Evolutionary conservation across 306 rosid genomes (phyloP).

Genomic region (Myrica gale): DNA sequence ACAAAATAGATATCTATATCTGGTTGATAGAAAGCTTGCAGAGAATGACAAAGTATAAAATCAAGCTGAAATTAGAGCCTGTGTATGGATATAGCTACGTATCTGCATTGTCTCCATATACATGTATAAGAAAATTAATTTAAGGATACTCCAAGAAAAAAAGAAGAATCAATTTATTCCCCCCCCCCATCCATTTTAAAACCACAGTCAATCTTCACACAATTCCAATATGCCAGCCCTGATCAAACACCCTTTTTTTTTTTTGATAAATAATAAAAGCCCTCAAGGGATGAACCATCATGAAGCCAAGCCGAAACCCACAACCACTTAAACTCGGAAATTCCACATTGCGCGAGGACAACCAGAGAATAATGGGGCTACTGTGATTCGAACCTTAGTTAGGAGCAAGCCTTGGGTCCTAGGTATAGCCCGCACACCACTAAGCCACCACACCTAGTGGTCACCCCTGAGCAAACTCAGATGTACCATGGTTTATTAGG

Average conservation of each 20-base stretch:
- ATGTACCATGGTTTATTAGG: not conserved
- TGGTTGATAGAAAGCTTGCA: slow-evolving; percentile 8
- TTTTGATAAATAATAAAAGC: too few species aligned
- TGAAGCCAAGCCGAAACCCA: too few species aligned
- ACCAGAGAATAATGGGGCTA: too few species aligned
- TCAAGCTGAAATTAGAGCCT: not conserved
- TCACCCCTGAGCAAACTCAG: not conserved
- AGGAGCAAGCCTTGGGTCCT: too few species aligned
- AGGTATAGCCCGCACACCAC: too few species aligned
- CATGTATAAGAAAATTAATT: not conserved
- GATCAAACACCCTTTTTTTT: not conserved
- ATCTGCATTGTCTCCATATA: not conserved
- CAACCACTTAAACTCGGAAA: too few species aligned
- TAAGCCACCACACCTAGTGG: too few species aligned
- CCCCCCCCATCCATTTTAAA: not conserved
- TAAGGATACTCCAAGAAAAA: not conserved
- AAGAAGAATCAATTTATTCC: not conserved
- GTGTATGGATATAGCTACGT: not conserved
- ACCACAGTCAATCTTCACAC: not conserved
- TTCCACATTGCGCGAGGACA: too few species aligned
- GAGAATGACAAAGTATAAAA: not conserved
- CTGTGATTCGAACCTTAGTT: too few species aligned
- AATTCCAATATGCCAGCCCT: not conserved
- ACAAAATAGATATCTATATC: not conserved
- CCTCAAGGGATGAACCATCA: too few species aligned